Evolutionary conservation across 768 basidiomycete genomes (phyloP), one percentile per base, ranked within the genome.

Genomic region (Dentipellis sp.): DNA sequence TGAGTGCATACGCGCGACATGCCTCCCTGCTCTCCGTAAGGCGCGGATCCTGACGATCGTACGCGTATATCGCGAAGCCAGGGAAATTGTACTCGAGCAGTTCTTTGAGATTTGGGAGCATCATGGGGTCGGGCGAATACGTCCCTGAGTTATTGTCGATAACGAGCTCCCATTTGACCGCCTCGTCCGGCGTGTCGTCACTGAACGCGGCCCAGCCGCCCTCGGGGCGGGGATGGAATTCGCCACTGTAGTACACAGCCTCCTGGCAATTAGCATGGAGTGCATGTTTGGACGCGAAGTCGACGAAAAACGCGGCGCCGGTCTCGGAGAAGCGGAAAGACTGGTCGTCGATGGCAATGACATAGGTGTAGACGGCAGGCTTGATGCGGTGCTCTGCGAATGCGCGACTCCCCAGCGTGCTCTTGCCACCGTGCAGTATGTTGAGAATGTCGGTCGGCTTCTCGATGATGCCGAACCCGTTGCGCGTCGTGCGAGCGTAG

Each of bases 111-210:
- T 74, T 66, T 0, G 85, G 83, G 2, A 93, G 69, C 60, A 91
- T 63, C 53, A 62, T 67, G 53, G 76, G 74, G 64, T 89, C 81
- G 1, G 91, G 91, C 35, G 88, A 78, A 66, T 93, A 92, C 52
- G 90, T 94, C 50, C 91, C 91, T 62, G 82, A 84, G 64, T 88
- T 87, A 64, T 94, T 93, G 67, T 93, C 91, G 64, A 93, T 80
- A 59, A 91, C 83, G 35, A 93, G 67, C 67, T 93, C 88, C 87
- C 91, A 94, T 35, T 72, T 67, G 46, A 85, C 82, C 5, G 78
- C 72, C 4, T 73, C 74, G 60, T 88, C 86, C 1, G 69, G 64
- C 1, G 66, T 75, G 36, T 66, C 68, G 60, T 88, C 86, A 46
- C 67, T 71, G 71, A 89, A 87, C 58, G 65, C 72, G 49, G 69